Percentiles rank a stretch among this genome's conserved stretches.
Conservation (phyloP, 768 basidiomycete genomes). For the Calocera cornea region DNA sequence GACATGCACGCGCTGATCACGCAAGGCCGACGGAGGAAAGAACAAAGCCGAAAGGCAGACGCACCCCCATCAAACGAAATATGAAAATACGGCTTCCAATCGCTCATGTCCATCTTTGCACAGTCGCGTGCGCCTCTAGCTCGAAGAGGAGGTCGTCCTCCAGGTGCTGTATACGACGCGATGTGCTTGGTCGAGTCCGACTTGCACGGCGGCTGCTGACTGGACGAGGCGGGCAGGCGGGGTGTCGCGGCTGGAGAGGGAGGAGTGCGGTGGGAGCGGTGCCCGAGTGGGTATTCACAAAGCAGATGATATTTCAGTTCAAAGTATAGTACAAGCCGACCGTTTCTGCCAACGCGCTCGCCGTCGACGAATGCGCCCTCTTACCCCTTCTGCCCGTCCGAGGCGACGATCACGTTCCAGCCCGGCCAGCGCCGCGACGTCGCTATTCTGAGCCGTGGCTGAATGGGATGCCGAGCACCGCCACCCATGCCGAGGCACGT, state of each 20-base stretch:
- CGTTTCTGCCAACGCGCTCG: background rate
- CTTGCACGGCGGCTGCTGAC: too few species aligned
- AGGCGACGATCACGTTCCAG: background rate
- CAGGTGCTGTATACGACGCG: background rate
- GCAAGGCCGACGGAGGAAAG: background rate
- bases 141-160: background rate
- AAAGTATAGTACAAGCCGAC: background rate
- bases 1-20: too few species aligned
- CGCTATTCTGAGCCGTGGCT: background rate
- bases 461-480: constrained; percentile 4
- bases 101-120: too few species aligned
- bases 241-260: too few species aligned
- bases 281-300: too few species aligned
- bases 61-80: background rate
- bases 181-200: too few species aligned
- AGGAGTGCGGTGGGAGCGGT: too few species aligned
- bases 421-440: background rate
- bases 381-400: background rate
- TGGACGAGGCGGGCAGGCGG: too few species aligned
- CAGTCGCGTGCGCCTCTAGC: background rate
- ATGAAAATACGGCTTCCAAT: background rate
- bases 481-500: background rate
- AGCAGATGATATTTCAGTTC: background rate
- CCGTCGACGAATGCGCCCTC: background rate
- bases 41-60: background rate